Conservation (phyloP, 2,329 filamentous ascomycete genomes). For the Curvularia sp. region DNA sequence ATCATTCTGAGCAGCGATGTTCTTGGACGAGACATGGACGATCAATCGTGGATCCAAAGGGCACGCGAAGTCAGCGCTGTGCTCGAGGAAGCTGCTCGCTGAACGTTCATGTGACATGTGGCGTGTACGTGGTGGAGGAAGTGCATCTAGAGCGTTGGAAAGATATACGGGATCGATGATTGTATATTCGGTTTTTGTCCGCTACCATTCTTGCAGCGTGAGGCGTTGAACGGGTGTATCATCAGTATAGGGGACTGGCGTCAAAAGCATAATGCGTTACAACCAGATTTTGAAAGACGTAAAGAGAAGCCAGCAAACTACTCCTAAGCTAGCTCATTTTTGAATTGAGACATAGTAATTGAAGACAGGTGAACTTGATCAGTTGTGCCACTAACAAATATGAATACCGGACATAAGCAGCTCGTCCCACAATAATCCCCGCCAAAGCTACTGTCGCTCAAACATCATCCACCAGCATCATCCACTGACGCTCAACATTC, state of each 20-base stretch:
- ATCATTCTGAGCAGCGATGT: constrained; percentile 56
- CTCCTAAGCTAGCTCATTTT: constrained; percentile 14
- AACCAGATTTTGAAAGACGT: constrained; percentile 22
- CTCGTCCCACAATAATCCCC: constrained; percentile 9
- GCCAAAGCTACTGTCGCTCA: constrained; percentile 2
- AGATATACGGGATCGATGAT: constrained; percentile 17
- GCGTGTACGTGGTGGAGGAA: not conserved
- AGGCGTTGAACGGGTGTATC: constrained; percentile 41
- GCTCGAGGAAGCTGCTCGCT: constrained; percentile 43
- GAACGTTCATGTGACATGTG: constrained; percentile 9
- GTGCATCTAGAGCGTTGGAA: constrained; percentile 5
- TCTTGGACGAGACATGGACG: constrained; percentile 44
- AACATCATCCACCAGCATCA: constrained; percentile 3
- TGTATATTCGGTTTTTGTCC: constrained; percentile 20
- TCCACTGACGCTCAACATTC: not conserved
- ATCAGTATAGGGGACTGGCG: constrained; percentile 27
- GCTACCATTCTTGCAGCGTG: constrained; percentile 36
- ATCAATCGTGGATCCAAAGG: constrained; percentile 44
- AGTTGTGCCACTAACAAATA: not conserved
- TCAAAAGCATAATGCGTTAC: constrained; percentile 30
- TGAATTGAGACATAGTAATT: constrained; percentile 20
- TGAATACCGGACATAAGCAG: constrained; percentile 2
- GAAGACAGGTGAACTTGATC: not conserved
- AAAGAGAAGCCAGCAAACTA: constrained; percentile 7
- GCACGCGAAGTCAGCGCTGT: constrained; percentile 34